Evolutionary conservation across 2,329 filamentous ascomycete genomes (phyloP).

Genomic region (Coniochaeta ligniaria): DNA sequence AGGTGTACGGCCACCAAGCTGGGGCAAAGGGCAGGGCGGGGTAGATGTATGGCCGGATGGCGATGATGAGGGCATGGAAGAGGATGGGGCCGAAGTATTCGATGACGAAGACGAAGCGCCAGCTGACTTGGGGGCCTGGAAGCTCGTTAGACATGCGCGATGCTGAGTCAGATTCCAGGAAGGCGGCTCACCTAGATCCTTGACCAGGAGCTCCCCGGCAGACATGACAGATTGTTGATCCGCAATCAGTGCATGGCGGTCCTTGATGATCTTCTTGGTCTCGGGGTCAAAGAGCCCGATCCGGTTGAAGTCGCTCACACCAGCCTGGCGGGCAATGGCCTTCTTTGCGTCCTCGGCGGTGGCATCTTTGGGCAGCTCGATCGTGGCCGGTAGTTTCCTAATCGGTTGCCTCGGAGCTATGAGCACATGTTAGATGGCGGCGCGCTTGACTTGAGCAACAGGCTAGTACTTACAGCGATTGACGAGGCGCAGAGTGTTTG

Average conservation of each 20-base stretch:
- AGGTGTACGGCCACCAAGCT: conserved; percentile 22
- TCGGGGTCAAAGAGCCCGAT: conserved; percentile 54
- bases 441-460: background rate
- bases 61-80: conserved; percentile 71
- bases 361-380: conserved; percentile 41
- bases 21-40: conserved; percentile 23
- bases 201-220: conserved; percentile 65
- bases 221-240: conserved; percentile 40
- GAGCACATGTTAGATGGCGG: background rate
- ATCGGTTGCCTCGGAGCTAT: conserved; percentile 40
- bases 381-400: conserved; percentile 43
- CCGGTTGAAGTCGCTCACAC: conserved; percentile 51
- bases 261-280: conserved; percentile 56
- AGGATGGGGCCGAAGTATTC: conserved; percentile 91
- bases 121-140: conserved; percentile 77
- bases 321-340: conserved; percentile 41
- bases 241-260: conserved; percentile 47
- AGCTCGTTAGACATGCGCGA: conserved; percentile 13
- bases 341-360: conserved; percentile 56
- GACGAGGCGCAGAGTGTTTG: background rate
- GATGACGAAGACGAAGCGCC: conserved; percentile 90
- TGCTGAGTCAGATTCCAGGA: background rate
- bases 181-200: conserved; percentile 72
- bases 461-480: background rate
- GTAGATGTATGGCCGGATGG: conserved; percentile 68